Evolutionary conservation across 768 basidiomycete species (phyloP).

Genomic region (Boletales sp.): DNA sequence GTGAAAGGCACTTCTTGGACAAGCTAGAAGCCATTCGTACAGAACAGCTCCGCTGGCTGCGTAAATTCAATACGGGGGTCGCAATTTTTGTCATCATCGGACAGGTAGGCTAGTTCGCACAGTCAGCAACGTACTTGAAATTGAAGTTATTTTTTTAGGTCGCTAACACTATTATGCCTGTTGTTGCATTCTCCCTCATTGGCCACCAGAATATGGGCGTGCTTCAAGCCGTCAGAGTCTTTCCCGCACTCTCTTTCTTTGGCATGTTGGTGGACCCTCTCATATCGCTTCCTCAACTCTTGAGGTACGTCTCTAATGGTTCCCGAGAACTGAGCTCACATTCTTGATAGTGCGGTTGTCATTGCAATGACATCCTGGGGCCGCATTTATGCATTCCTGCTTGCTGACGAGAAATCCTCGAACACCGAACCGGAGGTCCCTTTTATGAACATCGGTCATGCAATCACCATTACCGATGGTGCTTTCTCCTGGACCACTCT

Average conservation of each 20-base stretch:
- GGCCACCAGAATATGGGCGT: constrained; percentile 25
- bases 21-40: constrained; percentile 22
- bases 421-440: background rate
- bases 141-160: constrained; percentile 12
- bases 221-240: constrained; percentile 18
- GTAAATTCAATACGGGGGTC: constrained; percentile 21
- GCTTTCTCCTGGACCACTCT: constrained; percentile 23
- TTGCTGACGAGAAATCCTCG: constrained; percentile 23
- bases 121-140: background rate
- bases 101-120: constrained; percentile 9
- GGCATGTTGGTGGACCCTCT: constrained; percentile 30
- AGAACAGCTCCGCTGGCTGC: constrained; percentile 24
- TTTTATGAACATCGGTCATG: constrained; percentile 12
- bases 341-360: constrained; percentile 18
- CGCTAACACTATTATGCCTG: constrained; percentile 29
- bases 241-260: constrained; percentile 30
- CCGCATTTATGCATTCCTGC: constrained; percentile 26
- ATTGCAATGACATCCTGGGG: constrained; percentile 26
- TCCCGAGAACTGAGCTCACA: background rate
- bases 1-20: constrained; percentile 21
- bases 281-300: constrained; percentile 26
- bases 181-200: constrained; percentile 30
- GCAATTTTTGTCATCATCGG: constrained; percentile 25
- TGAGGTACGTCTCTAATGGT: constrained; percentile 16
- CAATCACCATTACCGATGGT: constrained; percentile 19